phyloP scores from a whole-genome alignment of 306 rosid genomes.

The Rosa chinensis region DNA sequence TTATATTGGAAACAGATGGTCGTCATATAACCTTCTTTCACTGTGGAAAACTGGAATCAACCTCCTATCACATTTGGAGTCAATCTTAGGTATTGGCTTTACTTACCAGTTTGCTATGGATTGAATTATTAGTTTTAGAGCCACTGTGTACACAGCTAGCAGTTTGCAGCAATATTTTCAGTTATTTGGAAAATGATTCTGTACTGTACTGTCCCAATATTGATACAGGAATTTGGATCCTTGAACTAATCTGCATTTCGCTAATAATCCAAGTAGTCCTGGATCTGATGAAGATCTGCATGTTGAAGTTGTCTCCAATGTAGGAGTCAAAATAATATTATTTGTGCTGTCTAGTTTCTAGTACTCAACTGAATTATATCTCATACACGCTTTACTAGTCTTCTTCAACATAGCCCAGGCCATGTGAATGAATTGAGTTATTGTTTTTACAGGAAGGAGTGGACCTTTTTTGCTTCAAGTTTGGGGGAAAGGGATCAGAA shows the following conservation, averaged over 20 bases:
- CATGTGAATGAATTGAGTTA: slow-evolving; percentile 6
- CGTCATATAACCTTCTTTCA: neutral
- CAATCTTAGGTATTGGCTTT: slow-evolving; percentile 8
- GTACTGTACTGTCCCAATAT: neutral
- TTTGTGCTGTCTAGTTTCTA: neutral
- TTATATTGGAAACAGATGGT: slow-evolving; percentile 10
- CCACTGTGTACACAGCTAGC: neutral
- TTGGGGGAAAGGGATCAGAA: neutral
- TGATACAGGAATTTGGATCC: neutral
- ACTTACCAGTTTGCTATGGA: slow-evolving; percentile 22
- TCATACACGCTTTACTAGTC: neutral
- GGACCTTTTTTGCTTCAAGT: slow-evolving; percentile 10
- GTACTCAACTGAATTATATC: neutral
- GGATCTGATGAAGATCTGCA: slow-evolving; percentile 16
- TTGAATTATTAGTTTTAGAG: neutral
- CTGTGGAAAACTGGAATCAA: slow-evolving; percentile 6
- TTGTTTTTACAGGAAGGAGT: neutral
- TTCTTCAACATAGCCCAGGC: neutral
- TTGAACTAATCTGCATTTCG: neutral
- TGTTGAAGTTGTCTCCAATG: slow-evolving; percentile 18
- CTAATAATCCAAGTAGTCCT: neutral
- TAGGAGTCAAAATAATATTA: neutral
- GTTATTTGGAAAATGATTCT: neutral
- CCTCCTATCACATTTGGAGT: neutral
- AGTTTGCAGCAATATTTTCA: neutral